Base-by-base conservation (phyloP, 2,329 filamentous ascomycete genomes). In the Trichophyton schoenleinii region DNA sequence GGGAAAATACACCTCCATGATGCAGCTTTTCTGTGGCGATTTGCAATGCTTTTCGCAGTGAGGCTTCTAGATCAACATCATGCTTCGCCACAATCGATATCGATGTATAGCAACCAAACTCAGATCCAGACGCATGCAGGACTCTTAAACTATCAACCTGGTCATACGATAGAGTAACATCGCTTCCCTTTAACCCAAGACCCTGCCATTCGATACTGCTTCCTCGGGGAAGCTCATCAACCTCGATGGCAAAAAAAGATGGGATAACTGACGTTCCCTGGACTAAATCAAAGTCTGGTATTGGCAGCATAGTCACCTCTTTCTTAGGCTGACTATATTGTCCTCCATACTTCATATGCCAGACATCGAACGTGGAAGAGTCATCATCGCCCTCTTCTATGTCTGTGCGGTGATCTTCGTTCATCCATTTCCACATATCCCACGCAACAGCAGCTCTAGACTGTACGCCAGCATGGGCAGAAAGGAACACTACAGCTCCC, bases 151-250 rank as follows among this genome's bases (percentile, higher is more conserved):
- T 62, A 65, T 61, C 65, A 61, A 58, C 62, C 8, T 61, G 52
- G n/a, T 66, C 59, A 34, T 64, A 60, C 3, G 59, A 58, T 18
- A 73, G 48, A 9, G 62, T 66, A 58, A 73, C 57, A 20, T 67
- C 65, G 15, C 73, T 63, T 31, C 73, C 72, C 11, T 74, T 72
- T 5, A 87, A 72, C 0, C 89, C 88, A 2, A 83, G 70, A 62
- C 87, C 86, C 66, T 89, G 87, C 91, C 92, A 99, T 76, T 99
- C 94, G 9, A 96, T 83, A 42, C 79, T 79, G 31, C 87, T 87
- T 15, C 77, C 79, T 20, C 89, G 82, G 0, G 94, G 94, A 11
- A 99, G 79, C 65, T 85, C 82, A 49, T 86, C 81, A 1, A 96
- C 87, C 69, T 94, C 85, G 0, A 85, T 86, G 0, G 87, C 81